Percentiles rank a stretch among this genome's conserved stretches.
phyloP scores from a whole-genome alignment of 768 basidiomycete species.

The Boletus tylopilopsis region DNA sequence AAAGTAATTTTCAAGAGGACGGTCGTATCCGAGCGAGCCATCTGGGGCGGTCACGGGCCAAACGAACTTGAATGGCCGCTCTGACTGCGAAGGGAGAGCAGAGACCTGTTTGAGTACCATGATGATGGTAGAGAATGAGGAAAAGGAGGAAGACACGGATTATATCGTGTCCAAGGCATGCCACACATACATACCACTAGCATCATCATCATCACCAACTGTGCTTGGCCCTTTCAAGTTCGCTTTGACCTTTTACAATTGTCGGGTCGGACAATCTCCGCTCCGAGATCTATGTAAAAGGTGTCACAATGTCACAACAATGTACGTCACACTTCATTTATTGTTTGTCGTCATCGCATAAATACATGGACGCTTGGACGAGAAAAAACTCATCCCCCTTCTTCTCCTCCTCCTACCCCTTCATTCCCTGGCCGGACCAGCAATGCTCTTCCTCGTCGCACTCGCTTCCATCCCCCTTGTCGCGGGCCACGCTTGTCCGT shows the following conservation, averaged over 20 bases:
- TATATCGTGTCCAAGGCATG: slow-evolving; percentile 16
- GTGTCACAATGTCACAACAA: too few relatives aligned
- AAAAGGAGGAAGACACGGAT: slow-evolving; percentile 3
- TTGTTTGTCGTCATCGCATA: too few relatives aligned
- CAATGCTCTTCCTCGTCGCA: slow-evolving; percentile 7
- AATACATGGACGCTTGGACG: too few relatives aligned
- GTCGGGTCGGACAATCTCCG: too few relatives aligned
- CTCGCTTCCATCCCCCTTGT: slow-evolving; percentile 7
- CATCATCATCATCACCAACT: too few relatives aligned
- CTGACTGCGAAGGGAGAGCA: slow-evolving; percentile 10
- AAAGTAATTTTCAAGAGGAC: slow-evolving; percentile 24
- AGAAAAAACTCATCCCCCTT: too few relatives aligned
- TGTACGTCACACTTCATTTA: too few relatives aligned
- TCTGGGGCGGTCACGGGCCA: slow-evolving; percentile 6
- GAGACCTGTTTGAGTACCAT: slow-evolving; percentile 13
- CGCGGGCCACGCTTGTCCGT: slow-evolving; percentile 13
- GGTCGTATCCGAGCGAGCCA: slow-evolving; percentile 20
- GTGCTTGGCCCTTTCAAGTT: too few relatives aligned
- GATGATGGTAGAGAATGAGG: slow-evolving; percentile 2
- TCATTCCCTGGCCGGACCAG: too few relatives aligned
- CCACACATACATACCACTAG: too few relatives aligned
- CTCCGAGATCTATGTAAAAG: too few relatives aligned
- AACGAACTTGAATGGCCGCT: slow-evolving; percentile 13
- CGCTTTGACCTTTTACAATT: slow-evolving; percentile 17
- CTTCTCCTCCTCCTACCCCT: too few relatives aligned